Evolutionary conservation across 2,329 filamentous ascomycete genomes (phyloP).

Genomic region (Fusarium torreyae): DNA sequence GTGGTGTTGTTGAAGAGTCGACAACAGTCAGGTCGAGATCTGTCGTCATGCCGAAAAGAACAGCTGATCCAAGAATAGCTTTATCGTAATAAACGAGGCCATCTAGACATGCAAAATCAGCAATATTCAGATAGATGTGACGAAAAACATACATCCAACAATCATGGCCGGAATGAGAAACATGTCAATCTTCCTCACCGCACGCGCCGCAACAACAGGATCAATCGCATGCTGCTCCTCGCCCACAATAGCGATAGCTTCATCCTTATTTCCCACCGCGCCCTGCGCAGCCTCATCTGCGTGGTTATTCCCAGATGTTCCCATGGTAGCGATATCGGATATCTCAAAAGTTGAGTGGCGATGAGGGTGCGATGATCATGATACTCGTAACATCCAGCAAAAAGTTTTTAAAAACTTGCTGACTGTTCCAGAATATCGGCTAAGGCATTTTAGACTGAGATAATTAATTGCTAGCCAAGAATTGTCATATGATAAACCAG

Average conservation of each 20-base stretch:
- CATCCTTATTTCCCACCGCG: slow-evolving; percentile 47
- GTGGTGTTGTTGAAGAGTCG: slow-evolving; percentile 60
- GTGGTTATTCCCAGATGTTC: slow-evolving; percentile 10
- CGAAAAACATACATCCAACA: slow-evolving; percentile 59
- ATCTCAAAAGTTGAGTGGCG: background rate
- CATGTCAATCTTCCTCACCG: slow-evolving; percentile 76
- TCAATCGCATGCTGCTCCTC: slow-evolving; percentile 69
- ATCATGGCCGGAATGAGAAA: slow-evolving; percentile 79
- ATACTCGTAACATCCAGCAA: background rate
- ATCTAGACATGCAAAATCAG: slow-evolving; percentile 53
- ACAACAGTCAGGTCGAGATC: slow-evolving; percentile 74
- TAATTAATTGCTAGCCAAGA: slow-evolving; percentile 4
- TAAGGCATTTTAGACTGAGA: background rate
- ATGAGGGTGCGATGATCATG: slow-evolving; percentile 14
- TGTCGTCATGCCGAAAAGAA: slow-evolving; percentile 81
- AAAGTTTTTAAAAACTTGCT: slow-evolving; percentile 1
- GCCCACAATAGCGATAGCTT: slow-evolving; percentile 69
- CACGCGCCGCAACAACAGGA: slow-evolving; percentile 67
- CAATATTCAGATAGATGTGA: fast-evolving
- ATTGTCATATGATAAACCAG: slow-evolving; percentile 35
- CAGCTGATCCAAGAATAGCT: slow-evolving; percentile 81
- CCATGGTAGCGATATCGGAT: slow-evolving; percentile 27
- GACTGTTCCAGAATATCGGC: background rate
- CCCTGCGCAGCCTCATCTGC: slow-evolving; percentile 21
- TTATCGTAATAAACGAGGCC: slow-evolving; percentile 65